Conservation (phyloP, 441 rosid species). For the Capsella rubella region DNA sequence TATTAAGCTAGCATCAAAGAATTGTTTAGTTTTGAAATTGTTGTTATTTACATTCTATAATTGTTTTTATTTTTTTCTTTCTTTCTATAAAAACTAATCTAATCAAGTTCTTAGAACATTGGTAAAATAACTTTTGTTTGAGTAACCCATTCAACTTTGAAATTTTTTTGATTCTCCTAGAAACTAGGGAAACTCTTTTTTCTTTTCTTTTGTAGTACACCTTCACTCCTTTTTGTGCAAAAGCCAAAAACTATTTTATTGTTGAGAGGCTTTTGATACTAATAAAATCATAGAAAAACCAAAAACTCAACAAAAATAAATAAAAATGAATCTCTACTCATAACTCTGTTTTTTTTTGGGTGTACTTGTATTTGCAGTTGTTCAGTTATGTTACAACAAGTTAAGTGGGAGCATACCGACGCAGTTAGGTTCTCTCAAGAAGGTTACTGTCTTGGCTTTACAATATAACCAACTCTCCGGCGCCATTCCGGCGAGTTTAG, state of each 20-base stretch:
- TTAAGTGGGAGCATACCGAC: slow-evolving; percentile 82
- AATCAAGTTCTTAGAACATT: background rate
- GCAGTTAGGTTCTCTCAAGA: slow-evolving; percentile 75
- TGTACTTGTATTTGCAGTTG: slow-evolving; percentile 53
- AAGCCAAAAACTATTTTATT: background rate
- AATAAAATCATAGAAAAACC: background rate
- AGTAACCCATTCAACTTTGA: background rate
- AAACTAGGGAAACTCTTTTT: background rate
- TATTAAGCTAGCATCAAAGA: slow-evolving; percentile 4
- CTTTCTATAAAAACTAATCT: background rate
- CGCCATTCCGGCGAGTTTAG: slow-evolving; percentile 91
- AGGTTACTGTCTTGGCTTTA: slow-evolving; percentile 77
- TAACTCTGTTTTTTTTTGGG: background rate
- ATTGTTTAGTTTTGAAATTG: background rate
- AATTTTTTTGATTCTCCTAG: background rate
- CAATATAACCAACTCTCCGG: slow-evolving; percentile 81
- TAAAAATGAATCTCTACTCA: background rate
- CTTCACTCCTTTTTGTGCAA: slow-evolving; percentile 6
- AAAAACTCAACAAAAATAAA: background rate
- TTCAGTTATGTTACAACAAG: slow-evolving; percentile 91
- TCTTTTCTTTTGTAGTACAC: background rate
- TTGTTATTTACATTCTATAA: background rate
- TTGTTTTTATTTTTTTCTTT: background rate
- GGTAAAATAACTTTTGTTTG: background rate
- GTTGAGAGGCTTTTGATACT: background rate